phyloP scores from a whole-genome alignment of 1,284 basidiomycete species.

The Serendipita sp. region DNA sequence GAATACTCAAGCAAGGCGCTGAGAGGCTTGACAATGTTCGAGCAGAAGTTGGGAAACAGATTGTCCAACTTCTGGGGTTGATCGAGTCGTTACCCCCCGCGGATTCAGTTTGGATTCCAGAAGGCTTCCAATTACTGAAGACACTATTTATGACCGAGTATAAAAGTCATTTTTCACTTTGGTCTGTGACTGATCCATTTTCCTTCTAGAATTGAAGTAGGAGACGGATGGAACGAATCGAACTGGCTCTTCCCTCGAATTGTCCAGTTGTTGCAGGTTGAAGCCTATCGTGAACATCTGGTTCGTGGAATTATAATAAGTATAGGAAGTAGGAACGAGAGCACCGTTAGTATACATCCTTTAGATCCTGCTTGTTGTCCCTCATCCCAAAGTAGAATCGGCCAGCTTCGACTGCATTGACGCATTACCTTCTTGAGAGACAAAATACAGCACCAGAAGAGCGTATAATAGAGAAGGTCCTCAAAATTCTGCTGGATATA shows the following conservation, averaged over 20 bases:
- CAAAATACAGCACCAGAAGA: slow-evolving; percentile 16
- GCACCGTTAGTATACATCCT: slow-evolving; percentile 43
- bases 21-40: slow-evolving; percentile 87
- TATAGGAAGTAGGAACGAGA: slow-evolving; percentile 66
- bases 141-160: slow-evolving; percentile 42
- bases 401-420: slow-evolving; percentile 45
- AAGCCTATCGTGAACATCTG: slow-evolving; percentile 44
- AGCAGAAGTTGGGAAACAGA: slow-evolving; percentile 54
- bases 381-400: slow-evolving; percentile 39
- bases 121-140: slow-evolving; percentile 31
- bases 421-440: slow-evolving; percentile 42
- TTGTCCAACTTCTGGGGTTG: slow-evolving; percentile 36
- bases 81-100: slow-evolving; percentile 23
- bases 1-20: slow-evolving; percentile 75
- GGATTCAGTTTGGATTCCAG: slow-evolving; percentile 34
- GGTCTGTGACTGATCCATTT: neutral
- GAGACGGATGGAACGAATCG: slow-evolving; percentile 49
- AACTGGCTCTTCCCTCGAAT: slow-evolving; percentile 56
- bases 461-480: slow-evolving; percentile 36
- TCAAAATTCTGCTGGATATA: slow-evolving; percentile 40
- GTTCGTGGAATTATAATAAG: slow-evolving; percentile 65
- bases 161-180: neutral
- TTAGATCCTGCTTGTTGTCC: slow-evolving; percentile 10
- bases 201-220: slow-evolving; percentile 22
- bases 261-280: slow-evolving; percentile 51